Base-by-base conservation (phyloP, 2,329 filamentous ascomycete species). In the Fusarium zealandicum region DNA sequence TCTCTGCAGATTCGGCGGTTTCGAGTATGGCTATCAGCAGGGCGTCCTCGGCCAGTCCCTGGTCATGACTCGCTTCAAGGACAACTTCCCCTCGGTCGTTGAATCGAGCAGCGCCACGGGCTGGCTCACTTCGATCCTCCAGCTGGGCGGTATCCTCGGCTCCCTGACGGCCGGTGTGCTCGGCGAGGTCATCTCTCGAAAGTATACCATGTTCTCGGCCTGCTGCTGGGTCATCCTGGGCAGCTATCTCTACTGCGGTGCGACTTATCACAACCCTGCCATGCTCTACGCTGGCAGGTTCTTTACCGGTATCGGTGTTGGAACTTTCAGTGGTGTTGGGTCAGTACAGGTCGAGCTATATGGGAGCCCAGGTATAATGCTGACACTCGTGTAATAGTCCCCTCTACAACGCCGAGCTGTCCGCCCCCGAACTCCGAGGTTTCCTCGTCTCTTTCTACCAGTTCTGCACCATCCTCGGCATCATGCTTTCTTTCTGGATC, bases 401-500 rank as follows among this genome's bases (percentile, higher is more conserved):
- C 2, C 61, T 81, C 0, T 82, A 82, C 64, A 80, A 80, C 40
- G 77, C 79, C 20, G 82, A 84, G 65, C 72, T 80, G 5, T 80
- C 82, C 2, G 80, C 85, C 9, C 86, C 87, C 1, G 86, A 90
- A 68, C 79, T 89, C n/a, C 78, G 87, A 51, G 87, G 87, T 31
- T 81, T 85, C 13, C 76, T 89, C 2, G 84, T 89, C 12, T 84
- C 82, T 6, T 77, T 89, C 8, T 86, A 89, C 54, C 86, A 88
- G 58, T 78, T 89, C 13, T 59, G 55, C 8, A 67, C 65, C 2
- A 67, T 67, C 25, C 42, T 67, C 11, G 73, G 49, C 71, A 75
- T 85, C 45, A 78, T 80, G 75, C 73, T 82, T 17, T 76, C 74
- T 1, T 80, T 78, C 67, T 80, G 78, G 76, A 68, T 78, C 28